phyloP scores from a whole-genome alignment of 2,329 filamentous ascomycete species.

The Neofusicoccum parvum region DNA sequence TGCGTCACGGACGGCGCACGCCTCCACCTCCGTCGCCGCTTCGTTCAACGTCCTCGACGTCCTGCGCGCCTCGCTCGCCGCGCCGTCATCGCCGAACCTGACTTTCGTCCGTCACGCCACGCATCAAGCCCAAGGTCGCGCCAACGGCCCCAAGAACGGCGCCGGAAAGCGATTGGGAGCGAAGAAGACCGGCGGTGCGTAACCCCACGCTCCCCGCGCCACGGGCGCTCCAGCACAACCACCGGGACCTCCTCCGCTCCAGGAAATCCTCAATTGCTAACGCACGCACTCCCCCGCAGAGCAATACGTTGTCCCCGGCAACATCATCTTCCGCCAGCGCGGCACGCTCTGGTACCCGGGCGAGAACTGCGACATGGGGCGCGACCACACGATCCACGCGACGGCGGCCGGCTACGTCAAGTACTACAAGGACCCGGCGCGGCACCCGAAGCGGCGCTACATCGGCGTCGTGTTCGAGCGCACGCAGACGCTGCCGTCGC shows the following conservation, averaged over 20 bases:
- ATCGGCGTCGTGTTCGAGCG: slow-evolving; percentile 92
- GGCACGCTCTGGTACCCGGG: slow-evolving; percentile 93
- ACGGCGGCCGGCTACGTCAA: slow-evolving; percentile 86
- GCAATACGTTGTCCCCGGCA: slow-evolving; percentile 91
- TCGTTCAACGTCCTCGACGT: slow-evolving; percentile 33
- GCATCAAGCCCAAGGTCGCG: slow-evolving; percentile 66
- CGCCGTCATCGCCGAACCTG: slow-evolving; percentile 37
- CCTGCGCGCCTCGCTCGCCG: slow-evolving; percentile 21
- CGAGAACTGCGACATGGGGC: slow-evolving; percentile 92
- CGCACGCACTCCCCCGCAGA: slow-evolving; percentile 53
- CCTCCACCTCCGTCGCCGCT: slow-evolving; percentile 32
- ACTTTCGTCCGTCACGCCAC: slow-evolving; percentile 61
- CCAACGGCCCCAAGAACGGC: slow-evolving; percentile 71
- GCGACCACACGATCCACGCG: slow-evolving; percentile 94
- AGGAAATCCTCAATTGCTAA: background rate
- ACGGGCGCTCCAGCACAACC: too few species aligned
- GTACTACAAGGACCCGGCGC: slow-evolving; percentile 87
- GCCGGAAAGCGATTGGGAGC: slow-evolving; percentile 88
- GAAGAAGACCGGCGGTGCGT: slow-evolving; percentile 83
- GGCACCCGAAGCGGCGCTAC: slow-evolving; percentile 85
- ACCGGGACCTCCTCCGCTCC: too few species aligned
- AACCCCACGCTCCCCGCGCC: background rate
- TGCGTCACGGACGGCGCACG: slow-evolving; percentile 25
- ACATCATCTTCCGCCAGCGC: slow-evolving; percentile 97
- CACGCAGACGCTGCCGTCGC: slow-evolving; percentile 76